A percentile compares a stretch with the other conserved stretches of the same genome.
Conservation (phyloP, 2,329 filamentous ascomycete species). For the Gliomastix tumulicola region DNA sequence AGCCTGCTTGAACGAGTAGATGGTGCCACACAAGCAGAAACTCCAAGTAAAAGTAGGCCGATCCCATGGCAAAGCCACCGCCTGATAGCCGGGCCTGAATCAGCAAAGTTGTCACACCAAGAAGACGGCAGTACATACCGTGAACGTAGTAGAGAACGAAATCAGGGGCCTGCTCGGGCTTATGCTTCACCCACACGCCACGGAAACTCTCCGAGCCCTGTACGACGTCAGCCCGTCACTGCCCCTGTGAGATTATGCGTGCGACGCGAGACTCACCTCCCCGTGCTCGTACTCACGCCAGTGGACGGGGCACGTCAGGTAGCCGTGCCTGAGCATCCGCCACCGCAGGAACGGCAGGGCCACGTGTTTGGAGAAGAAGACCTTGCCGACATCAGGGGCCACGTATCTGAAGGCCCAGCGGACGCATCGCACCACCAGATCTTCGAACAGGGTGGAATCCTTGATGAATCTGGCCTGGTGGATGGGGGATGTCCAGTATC, state of each 20-base stretch:
- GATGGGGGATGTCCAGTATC: conserved; percentile 17
- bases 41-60: conserved; percentile 76
- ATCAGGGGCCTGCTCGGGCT: conserved; percentile 57
- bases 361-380: conserved; percentile 73
- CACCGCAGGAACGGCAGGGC: conserved; percentile 68
- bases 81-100: conserved; percentile 37
- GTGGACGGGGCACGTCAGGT: conserved; percentile 51
- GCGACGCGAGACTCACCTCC: conserved; percentile 12
- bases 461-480: conserved; percentile 55
- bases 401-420: conserved; percentile 71
- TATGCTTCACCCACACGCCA: conserved; percentile 64
- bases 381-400: conserved; percentile 59
- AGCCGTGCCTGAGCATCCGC: conserved; percentile 68
- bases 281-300: conserved; percentile 46
- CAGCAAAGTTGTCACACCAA: conserved; percentile 4
- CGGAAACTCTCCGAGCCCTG: conserved; percentile 34
- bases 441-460: conserved; percentile 66
- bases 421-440: conserved; percentile 70
- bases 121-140: conserved; percentile 42
- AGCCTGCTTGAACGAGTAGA: conserved; percentile 57
- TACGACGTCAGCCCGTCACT: conserved; percentile 5
- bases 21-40: conserved; percentile 69
- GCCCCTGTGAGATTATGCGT: neutral
- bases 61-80: conserved; percentile 80
- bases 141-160: conserved; percentile 79